These are phyloP conservation scores for Fusarium continuum DNA, from an alignment of 2,329 filamentous ascomycete species.

Conservation along the genomic window DNA sequence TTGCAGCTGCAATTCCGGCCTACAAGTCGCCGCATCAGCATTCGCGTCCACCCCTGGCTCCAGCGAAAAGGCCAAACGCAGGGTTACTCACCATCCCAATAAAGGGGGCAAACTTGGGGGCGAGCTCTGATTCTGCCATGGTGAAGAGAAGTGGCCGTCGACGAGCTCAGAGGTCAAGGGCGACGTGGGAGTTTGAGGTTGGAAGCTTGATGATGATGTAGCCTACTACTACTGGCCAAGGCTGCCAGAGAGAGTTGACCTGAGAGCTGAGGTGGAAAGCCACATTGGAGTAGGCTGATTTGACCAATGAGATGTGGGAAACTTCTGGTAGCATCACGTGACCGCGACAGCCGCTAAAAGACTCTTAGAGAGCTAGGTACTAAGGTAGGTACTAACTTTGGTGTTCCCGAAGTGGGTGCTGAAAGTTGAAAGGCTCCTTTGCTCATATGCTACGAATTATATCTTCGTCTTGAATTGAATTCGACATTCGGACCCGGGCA, in stretches of 20 bases:
- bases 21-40: slow-evolving; percentile 50
- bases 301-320: slow-evolving; percentile 28
- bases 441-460: too few species aligned
- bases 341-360: not conserved
- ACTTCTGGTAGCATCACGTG: slow-evolving; percentile 30
- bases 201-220: slow-evolving; percentile 44
- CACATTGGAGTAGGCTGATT: slow-evolving; percentile 6
- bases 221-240: slow-evolving; percentile 38
- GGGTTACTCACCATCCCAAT: slow-evolving; percentile 78
- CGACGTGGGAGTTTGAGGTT: slow-evolving; percentile 37
- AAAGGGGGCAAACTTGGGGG: slow-evolving; percentile 87
- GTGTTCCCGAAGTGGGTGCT: too few species aligned
- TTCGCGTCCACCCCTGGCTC: slow-evolving; percentile 21
- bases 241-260: slow-evolving; percentile 33
- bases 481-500: not conserved
- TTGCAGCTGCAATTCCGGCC: slow-evolving; percentile 82
- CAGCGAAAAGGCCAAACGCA: slow-evolving; percentile 2
- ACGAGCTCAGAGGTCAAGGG: slow-evolving; percentile 28
- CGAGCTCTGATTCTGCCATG: slow-evolving; percentile 66
- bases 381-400: too few species aligned
- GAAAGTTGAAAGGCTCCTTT: too few species aligned
- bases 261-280: slow-evolving; percentile 38
- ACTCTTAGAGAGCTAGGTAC: too few species aligned
- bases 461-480: not conserved
- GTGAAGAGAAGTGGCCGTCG: slow-evolving; percentile 40